These are phyloP conservation scores for Anthoceros angustus DNA, from an alignment of 225 moss, liverwort and hornwort genomes.

Conservation along the genomic window DNA sequence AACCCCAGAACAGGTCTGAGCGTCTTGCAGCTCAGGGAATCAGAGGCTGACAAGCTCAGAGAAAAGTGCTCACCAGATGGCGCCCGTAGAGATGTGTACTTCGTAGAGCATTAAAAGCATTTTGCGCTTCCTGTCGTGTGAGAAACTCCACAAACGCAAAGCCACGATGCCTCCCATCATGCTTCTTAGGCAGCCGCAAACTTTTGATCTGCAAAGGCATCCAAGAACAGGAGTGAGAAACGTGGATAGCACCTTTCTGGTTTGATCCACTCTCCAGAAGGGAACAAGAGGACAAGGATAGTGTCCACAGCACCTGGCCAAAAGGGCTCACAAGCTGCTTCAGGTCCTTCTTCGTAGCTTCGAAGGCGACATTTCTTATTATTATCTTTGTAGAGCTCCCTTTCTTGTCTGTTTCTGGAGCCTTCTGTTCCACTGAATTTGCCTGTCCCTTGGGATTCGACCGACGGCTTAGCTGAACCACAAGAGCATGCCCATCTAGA, in stretches of 20 bases:
- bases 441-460: conserved; percentile 25
- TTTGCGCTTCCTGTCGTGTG: conserved; percentile 79
- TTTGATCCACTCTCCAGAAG: no score
- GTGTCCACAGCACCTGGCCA: conserved; percentile 49
- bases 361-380: conserved; percentile 90
- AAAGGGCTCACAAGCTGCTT: conserved; percentile 82
- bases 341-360: conserved; percentile 84
- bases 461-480: conserved; percentile 61
- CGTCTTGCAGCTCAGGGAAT: neutral
- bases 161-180: conserved; percentile 85
- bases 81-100: conserved; percentile 94
- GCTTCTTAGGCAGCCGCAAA: conserved; percentile 77
- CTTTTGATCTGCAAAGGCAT: conserved; percentile 76
- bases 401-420: conserved; percentile 41
- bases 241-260: neutral
- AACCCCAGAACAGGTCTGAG: neutral
- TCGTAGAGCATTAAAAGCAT: conserved; percentile 80
- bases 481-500: conserved; percentile 81
- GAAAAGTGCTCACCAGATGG: conserved; percentile 46
- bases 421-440: conserved; percentile 33
- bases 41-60: conserved; percentile 1
- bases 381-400: conserved; percentile 79
- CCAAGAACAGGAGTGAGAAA: neutral
- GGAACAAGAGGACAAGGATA: neutral
- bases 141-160: conserved; percentile 98